phyloP scores from a whole-genome alignment of 2,329 filamentous ascomycete genomes.

The Talaromyces sp. region DNA sequence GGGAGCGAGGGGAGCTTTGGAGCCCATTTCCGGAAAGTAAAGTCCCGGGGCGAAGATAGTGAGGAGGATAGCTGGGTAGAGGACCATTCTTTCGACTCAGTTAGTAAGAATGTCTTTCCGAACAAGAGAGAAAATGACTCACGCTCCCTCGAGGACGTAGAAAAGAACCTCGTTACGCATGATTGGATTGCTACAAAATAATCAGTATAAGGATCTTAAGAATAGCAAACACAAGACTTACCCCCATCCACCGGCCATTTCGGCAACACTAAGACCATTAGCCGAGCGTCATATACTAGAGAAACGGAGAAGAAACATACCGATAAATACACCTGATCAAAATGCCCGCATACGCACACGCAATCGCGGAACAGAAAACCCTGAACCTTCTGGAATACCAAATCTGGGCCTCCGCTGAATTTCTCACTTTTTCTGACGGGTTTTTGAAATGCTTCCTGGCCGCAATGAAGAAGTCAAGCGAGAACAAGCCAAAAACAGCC shows the following conservation, averaged over 20 bases:
- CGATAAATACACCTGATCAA: conserved; percentile 38
- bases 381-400: conserved; percentile 21
- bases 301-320: conserved; percentile 9
- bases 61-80: conserved; percentile 50
- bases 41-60: conserved; percentile 55
- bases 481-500: conserved; percentile 28
- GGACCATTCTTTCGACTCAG: conserved; percentile 38
- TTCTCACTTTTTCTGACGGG: background rate
- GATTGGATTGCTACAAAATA: conserved; percentile 46
- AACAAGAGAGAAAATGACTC: conserved; percentile 21
- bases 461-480: conserved; percentile 23
- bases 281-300: background rate
- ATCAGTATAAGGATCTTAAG: background rate
- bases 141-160: conserved; percentile 57
- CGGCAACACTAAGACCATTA: conserved; percentile 44
- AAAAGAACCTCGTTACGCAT: conserved; percentile 63
- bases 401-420: conserved; percentile 14
- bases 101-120: conserved; percentile 24
- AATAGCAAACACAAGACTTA: conserved; percentile 3
- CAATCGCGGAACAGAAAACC: conserved; percentile 23
- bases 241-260: conserved; percentile 64
- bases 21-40: conserved; percentile 54
- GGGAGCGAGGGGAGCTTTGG: background rate
- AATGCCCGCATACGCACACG: conserved; percentile 19
- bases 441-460: conserved; percentile 15